Evolutionary conservation across 148 eudicot genomes (phyloP), one percentile per base, ranked within the genome.

Genomic region (Chenopodium berlandieri): DNA sequence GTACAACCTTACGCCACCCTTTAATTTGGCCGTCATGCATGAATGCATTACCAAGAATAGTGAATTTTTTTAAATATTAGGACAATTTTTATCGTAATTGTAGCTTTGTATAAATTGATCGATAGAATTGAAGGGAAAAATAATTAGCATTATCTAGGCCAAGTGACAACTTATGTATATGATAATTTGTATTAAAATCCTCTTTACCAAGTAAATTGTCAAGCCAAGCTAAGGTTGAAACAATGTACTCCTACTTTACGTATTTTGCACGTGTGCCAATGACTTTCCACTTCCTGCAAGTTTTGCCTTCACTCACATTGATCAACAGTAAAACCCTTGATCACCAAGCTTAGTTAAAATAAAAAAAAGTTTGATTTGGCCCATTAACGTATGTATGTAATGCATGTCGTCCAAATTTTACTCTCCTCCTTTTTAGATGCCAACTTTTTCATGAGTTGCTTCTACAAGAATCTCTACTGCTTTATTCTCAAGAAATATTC

Each of bases 231-330:
- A 56, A 56, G 62, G 22, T 56, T 56, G 14, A 9, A 48, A 48
- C 10, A 1, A 50, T 9, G 2, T 50, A 50, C 13, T 48, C 71
- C 32, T 72, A 74, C 25, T 47, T 48, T 74, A 81, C 72, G 83
- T 73, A 75, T 64, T 11, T 10, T 17, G 78, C 78, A 81, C 78
- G 83, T 73, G 82, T 78, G 78, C 13, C 31, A 27, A 71, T 50
- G 54, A 50, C 83, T 81, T 81, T 81, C 32, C 73, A 64, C 78
- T 44, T 64, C 78, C 73, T 81, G 22, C 73, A 74, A 81, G 83
- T 64, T 62, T 81, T 81, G 83, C 83, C 64, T 81, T 74, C 71
- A 60, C 78, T 12, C 30, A 19, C 62, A 63, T 34, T 46, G 44
- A 40, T 40, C 44, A 40, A 40, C 44, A 40, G 44, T 40, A 74